Percentiles rank a stretch among this genome's conserved stretches.
These are phyloP conservation scores for Dictyostelium brefeldianum DNA, from an alignment of 78 protist species.

Conservation along the genomic window DNA sequence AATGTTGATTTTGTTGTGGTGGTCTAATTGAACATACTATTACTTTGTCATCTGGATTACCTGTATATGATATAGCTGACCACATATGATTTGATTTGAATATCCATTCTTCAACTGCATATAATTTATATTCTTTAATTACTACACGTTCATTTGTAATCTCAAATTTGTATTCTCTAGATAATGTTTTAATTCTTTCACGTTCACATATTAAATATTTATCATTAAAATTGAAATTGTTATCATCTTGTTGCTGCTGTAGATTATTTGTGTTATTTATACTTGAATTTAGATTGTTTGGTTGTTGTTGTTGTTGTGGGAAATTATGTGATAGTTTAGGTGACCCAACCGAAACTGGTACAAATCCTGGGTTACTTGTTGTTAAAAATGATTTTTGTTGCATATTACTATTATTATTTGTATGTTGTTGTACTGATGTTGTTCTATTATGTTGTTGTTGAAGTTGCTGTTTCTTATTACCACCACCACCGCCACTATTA, in stretches of 20 bases:
- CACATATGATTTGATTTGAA: conserved; percentile 41
- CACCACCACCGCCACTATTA: neutral
- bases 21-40: conserved; percentile 21
- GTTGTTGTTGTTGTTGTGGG: neutral
- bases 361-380: conserved; percentile 4
- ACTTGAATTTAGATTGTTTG: neutral
- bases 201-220: conserved; percentile 54
- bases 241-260: neutral
- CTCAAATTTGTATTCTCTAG: conserved; percentile 16
- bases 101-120: conserved; percentile 75
- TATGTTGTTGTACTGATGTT: neutral
- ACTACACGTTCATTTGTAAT: neutral
- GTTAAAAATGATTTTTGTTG: conserved; percentile 3
- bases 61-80: conserved; percentile 49
- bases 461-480: neutral
- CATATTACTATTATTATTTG: neutral
- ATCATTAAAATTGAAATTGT: neutral
- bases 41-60: conserved; percentile 41
- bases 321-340: neutral
- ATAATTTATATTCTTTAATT: conserved; percentile 48
- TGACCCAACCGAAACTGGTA: neutral
- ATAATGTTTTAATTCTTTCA: conserved; percentile 6
- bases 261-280: neutral
- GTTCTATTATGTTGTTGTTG: conserved; percentile 13
- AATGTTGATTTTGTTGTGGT: neutral